Evolutionary conservation across 495 filamentous ascomycete species (phyloP).

Genomic region (Hyphodiscus hymeniophilus): DNA sequence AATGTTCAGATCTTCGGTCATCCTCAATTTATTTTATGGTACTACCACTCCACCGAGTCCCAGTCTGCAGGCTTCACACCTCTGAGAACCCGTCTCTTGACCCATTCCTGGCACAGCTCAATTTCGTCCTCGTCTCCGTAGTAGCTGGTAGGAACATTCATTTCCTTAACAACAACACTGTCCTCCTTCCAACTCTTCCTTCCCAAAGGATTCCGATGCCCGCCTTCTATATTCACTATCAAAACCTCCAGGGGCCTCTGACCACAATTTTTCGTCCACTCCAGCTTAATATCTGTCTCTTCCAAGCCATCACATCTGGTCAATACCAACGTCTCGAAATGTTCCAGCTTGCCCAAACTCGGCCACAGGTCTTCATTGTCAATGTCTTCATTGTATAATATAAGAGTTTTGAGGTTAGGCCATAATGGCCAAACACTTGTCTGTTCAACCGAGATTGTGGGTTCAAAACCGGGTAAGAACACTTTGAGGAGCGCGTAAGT

Average conservation of each 20-base stretch:
- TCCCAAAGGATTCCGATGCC: slow-evolving; percentile 1
- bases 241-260: slow-evolving; percentile 6
- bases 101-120: slow-evolving; percentile 26
- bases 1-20: no score
- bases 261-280: slow-evolving; percentile 9
- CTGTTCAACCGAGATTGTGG: slow-evolving; percentile 3
- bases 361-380: slow-evolving; percentile 21
- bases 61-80: slow-evolving; percentile 1
- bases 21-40: no score
- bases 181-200: slow-evolving; percentile 2
- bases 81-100: slow-evolving; percentile 17
- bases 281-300: slow-evolving; percentile 12
- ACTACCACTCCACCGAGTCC: no score
- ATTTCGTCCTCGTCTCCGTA: slow-evolving; percentile 22
- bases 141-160: slow-evolving; percentile 16
- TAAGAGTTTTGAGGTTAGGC: slow-evolving; percentile 3
- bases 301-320: slow-evolving; percentile 25
- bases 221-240: slow-evolving; percentile 9
- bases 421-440: slow-evolving; percentile 21
- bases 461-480: no score
- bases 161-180: slow-evolving; percentile 7
- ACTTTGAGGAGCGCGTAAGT: no score
- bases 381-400: slow-evolving; percentile 26
- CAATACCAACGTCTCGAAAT: slow-evolving; percentile 28
- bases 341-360: slow-evolving; percentile 20